phyloP scores from a whole-genome alignment of 2,329 filamentous ascomycete genomes.

The Pseudopithomyces chartarum region DNA sequence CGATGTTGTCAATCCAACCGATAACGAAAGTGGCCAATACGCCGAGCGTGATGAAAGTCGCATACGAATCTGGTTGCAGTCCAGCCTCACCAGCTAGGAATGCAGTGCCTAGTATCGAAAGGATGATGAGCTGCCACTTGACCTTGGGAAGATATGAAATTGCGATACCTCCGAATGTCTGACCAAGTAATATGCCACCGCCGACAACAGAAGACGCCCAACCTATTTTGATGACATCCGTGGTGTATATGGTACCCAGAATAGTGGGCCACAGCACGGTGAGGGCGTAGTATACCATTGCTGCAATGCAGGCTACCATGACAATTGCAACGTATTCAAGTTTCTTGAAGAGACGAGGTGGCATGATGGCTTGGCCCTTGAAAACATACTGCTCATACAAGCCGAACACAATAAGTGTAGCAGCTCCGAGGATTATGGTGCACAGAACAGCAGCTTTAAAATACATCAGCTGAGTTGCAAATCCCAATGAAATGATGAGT shows the following conservation, averaged over 20 bases:
- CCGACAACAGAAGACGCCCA: slow-evolving; percentile 39
- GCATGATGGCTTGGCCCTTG: slow-evolving; percentile 38
- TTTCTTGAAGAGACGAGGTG: slow-evolving; percentile 40
- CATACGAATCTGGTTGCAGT: slow-evolving; percentile 6
- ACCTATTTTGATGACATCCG: slow-evolving; percentile 31
- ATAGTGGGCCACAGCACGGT: slow-evolving; percentile 40
- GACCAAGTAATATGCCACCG: slow-evolving; percentile 38
- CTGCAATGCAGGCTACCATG: slow-evolving; percentile 32
- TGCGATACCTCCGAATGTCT: slow-evolving; percentile 36
- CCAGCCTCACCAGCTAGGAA: slow-evolving; percentile 30
- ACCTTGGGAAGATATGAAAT: slow-evolving; percentile 35
- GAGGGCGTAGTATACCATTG: slow-evolving; percentile 41
- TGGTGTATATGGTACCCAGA: slow-evolving; percentile 34
- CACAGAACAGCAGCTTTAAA: slow-evolving; percentile 24
- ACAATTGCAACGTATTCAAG: slow-evolving; percentile 30
- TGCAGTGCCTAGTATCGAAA: slow-evolving; percentile 26
- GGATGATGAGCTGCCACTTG: slow-evolving; percentile 39
- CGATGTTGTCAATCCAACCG: slow-evolving; percentile 40
- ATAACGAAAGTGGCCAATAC: slow-evolving; percentile 21
- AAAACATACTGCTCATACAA: slow-evolving; percentile 34
- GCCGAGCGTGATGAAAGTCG: slow-evolving; percentile 11
- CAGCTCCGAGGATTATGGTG: slow-evolving; percentile 19
- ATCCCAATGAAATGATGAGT: background rate
- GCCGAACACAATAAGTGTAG: slow-evolving; percentile 30
- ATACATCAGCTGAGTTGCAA: background rate